A percentile compares a stretch with the other conserved stretches of the same genome.
Conservation (phyloP, 1,284 basidiomycete species). For the Trichosporon asahii region DNA sequence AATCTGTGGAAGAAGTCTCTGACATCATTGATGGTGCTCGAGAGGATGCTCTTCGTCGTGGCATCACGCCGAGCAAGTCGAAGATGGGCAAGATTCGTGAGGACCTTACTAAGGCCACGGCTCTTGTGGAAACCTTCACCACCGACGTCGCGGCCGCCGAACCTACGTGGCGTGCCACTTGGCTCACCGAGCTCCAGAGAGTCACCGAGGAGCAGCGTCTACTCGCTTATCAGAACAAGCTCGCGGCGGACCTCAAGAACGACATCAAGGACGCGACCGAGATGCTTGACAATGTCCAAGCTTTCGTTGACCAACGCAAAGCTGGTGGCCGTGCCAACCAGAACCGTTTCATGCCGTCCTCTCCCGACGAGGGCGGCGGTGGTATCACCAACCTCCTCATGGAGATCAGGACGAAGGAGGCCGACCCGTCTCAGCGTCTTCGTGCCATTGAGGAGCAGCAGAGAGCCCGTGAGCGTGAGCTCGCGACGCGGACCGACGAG, state of each 20-base stretch:
- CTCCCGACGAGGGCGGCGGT: conserved; percentile 43
- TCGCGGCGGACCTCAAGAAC: conserved; percentile 80
- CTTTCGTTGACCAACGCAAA: conserved; percentile 71
- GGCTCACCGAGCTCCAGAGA: conserved; percentile 92
- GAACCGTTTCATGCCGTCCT: conserved; percentile 39
- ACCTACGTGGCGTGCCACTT: conserved; percentile 98
- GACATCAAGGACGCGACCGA: conserved; percentile 84
- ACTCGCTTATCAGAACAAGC: conserved; percentile 84
- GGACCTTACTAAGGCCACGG: conserved; percentile 67
- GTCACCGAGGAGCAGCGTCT: conserved; percentile 97
- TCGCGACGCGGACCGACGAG: conserved; percentile 61
- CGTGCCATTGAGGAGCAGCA: conserved; percentile 87
- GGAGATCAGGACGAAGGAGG: conserved; percentile 76
- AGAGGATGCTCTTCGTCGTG: conserved; percentile 85
- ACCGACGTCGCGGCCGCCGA: conserved; percentile 85
- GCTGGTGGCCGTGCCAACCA: conserved; percentile 46
- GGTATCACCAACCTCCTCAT: conserved; percentile 65
- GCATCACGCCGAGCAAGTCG: conserved; percentile 74
- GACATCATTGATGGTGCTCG: conserved; percentile 88
- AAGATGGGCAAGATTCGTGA: conserved; percentile 70
- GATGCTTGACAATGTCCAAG: conserved; percentile 80
- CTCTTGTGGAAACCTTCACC: conserved; percentile 72
- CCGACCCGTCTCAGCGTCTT: conserved; percentile 73
- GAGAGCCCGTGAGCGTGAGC: conserved; percentile 69
- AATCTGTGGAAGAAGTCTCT: conserved; percentile 88